Evolutionary conservation across 305 asterid species (phyloP).

Genomic region (Lippia alba): DNA sequence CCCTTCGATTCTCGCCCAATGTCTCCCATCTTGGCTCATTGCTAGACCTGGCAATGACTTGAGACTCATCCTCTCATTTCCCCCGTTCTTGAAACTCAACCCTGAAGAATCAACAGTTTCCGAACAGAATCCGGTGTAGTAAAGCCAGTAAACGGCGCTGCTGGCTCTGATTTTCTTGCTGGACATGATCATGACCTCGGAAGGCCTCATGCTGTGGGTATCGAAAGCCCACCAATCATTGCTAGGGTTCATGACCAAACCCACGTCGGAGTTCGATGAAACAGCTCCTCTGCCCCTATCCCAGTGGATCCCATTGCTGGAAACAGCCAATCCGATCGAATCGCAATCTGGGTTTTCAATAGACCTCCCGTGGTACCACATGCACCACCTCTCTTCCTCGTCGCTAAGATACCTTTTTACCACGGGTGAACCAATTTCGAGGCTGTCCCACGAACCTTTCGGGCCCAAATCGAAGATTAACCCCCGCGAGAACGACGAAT

Average conservation of each 20-base stretch:
- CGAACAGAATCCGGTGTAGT: constrained; percentile 65
- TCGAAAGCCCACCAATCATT: constrained; percentile 94
- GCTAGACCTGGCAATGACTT: constrained; percentile 90
- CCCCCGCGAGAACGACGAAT: constrained; percentile 62
- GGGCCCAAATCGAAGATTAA: constrained; percentile 70
- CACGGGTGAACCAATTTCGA: constrained; percentile 86
- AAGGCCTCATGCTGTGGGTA: constrained; percentile 68
- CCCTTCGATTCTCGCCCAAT: constrained; percentile 96
- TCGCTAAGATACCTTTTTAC: constrained; percentile 85
- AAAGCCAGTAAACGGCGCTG: constrained; percentile 82
- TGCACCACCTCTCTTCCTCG: constrained; percentile 88
- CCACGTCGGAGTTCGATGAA: constrained; percentile 67
- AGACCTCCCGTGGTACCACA: constrained; percentile 85
- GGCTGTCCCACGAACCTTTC: constrained; percentile 68
- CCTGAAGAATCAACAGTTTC: constrained; percentile 42
- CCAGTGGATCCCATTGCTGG: constrained; percentile 90
- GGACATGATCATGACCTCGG: constrained; percentile 80
- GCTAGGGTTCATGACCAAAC: constrained; percentile 68
- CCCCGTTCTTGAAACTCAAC: constrained; percentile 30
- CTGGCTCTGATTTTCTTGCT: constrained; percentile 65
- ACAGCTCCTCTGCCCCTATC: constrained; percentile 66
- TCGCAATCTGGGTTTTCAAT: constrained; percentile 41
- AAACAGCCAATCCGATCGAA: constrained; percentile 76
- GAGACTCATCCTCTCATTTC: constrained; percentile 26
- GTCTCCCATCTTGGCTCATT: constrained; percentile 93